These are phyloP conservation scores for Glaciozyma antarctica DNA, from an alignment of 768 basidiomycete genomes.

Conservation along the genomic window DNA sequence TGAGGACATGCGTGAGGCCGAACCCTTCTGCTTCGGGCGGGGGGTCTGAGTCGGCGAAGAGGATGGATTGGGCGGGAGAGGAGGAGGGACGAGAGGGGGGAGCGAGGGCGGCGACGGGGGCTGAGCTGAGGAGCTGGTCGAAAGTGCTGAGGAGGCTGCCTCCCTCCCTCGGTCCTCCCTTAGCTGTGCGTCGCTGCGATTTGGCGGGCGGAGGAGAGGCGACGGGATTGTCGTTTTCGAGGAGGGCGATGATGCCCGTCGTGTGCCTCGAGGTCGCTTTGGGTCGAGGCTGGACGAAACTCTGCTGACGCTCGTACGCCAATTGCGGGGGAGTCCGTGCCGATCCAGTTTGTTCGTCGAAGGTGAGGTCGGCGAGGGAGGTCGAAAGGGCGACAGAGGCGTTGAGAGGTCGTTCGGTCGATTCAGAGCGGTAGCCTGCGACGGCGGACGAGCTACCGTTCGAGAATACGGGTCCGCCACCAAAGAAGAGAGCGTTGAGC, in stretches of 20 bases:
- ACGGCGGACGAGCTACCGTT: background rate
- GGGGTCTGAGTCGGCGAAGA: conserved; percentile 4
- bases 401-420: no score
- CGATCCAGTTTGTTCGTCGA: background rate
- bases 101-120: no score
- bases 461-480: background rate
- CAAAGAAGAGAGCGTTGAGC: conserved; percentile 33
- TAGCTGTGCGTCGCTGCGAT: background rate
- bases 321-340: conserved; percentile 19
- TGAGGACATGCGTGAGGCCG: background rate
- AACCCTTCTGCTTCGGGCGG: conserved; percentile 6
- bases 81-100: background rate
- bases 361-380: background rate
- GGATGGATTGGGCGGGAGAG: background rate
- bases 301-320: conserved; percentile 25
- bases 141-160: conserved; percentile 4
- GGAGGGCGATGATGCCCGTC: conserved; percentile 19
- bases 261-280: conserved; percentile 8
- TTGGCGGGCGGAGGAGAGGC: conserved; percentile 4
- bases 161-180: background rate
- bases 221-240: conserved; percentile 7
- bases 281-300: conserved; percentile 25
- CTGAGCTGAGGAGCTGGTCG: background rate
- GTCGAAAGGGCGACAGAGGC: background rate
- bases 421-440: no score